Evolutionary conservation across 371 early-diverging fungal species (phyloP).

Genomic region (Lichtheimia hyalospora): DNA sequence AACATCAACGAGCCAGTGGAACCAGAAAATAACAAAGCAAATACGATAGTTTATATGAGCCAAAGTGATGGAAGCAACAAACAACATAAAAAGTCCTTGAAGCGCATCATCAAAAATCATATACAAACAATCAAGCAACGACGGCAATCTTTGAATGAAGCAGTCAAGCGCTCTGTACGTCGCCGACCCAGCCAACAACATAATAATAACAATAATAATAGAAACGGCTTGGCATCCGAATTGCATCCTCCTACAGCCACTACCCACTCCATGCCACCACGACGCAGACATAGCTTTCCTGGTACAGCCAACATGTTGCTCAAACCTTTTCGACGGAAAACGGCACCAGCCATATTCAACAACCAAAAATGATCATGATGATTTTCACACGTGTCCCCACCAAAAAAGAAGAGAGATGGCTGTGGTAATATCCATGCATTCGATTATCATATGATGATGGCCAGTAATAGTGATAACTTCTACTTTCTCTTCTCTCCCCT

Average conservation of each 20-base stretch:
- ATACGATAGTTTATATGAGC: not conserved
- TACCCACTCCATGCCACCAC: not conserved
- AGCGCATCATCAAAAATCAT: conserved; percentile 11
- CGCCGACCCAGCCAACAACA: conserved; percentile 1
- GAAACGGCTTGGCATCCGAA: conserved; percentile 2
- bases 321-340: conserved; percentile 13
- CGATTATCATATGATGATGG: not conserved
- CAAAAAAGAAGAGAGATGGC: no score
- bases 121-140: conserved; percentile 13
- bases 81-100: conserved; percentile 12
- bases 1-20: no score
- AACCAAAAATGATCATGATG: not conserved
- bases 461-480: no score
- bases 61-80: not conserved
- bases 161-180: conserved; percentile 14
- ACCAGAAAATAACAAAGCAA: not conserved
- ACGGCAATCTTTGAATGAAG: conserved; percentile 17
- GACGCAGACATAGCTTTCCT: not conserved
- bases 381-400: no score
- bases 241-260: not conserved
- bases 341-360: conserved; percentile 11
- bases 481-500: no score
- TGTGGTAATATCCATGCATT: not conserved
- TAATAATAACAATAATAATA: not conserved
- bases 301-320: not conserved